phyloP scores from a whole-genome alignment of 306 rosid genomes.

The Quercus agrifolia region DNA sequence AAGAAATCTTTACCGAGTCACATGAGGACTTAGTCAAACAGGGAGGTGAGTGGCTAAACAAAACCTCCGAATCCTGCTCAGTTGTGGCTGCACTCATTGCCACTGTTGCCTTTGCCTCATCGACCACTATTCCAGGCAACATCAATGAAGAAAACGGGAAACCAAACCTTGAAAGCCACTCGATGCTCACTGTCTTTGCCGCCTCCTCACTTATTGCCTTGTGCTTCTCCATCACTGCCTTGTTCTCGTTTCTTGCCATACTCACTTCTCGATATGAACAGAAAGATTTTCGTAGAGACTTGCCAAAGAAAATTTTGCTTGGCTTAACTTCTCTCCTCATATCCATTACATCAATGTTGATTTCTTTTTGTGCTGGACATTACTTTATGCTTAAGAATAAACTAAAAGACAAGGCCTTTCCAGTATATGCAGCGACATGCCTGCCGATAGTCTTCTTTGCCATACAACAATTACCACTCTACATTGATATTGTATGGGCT shows the following conservation, averaged over 20 bases:
- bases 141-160: not conserved
- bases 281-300: not conserved
- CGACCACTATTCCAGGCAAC: constrained; percentile 31
- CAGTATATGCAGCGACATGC: not conserved
- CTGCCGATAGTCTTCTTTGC: not conserved
- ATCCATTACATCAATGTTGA: constrained; percentile 1
- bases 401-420: not conserved
- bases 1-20: constrained; percentile 28
- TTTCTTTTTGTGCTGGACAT: constrained; percentile 7
- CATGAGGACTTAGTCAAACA: constrained; percentile 9
- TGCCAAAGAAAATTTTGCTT: constrained; percentile 5
- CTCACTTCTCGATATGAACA: constrained; percentile 8
- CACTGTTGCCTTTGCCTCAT: constrained; percentile 40
- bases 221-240: constrained; percentile 23
- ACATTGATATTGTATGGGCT: not conserved
- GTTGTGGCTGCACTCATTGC: constrained; percentile 57
- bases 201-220: constrained; percentile 28
- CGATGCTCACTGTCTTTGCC: constrained; percentile 21
- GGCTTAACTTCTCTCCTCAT: constrained; percentile 8
- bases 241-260: constrained; percentile 11
- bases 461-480: not conserved
- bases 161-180: constrained; percentile 12
- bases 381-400: not conserved
- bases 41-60: constrained; percentile 37
- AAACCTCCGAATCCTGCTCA: constrained; percentile 46